These are phyloP conservation scores for Hirsutella thompsonii DNA, from an alignment of 2,329 filamentous ascomycete species.

Conservation along the genomic window DNA sequence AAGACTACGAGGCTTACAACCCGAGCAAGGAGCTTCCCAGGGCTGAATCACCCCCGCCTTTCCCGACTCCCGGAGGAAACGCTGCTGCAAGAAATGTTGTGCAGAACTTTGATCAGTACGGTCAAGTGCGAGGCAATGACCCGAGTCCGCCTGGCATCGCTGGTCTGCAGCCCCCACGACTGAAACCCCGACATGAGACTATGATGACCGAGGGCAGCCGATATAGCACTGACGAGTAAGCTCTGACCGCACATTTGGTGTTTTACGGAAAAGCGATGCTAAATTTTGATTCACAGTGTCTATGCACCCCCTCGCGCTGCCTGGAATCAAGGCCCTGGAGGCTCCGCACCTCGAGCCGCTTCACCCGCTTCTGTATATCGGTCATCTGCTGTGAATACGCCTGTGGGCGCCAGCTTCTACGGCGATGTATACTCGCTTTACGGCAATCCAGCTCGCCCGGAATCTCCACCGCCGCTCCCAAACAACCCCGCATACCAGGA, in stretches of 20 bases:
- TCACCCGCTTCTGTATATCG: conserved; percentile 24
- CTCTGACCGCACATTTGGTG: neutral
- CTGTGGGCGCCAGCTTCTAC: conserved; percentile 50
- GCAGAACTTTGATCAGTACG: conserved; percentile 30
- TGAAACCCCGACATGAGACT: conserved; percentile 30
- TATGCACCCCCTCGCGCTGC: conserved; percentile 43
- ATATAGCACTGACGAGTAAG: conserved; percentile 62
- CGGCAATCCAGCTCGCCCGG: conserved; percentile 29
- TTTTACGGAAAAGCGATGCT: neutral
- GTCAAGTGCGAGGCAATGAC: conserved; percentile 48
- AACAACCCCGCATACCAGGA: conserved; percentile 46
- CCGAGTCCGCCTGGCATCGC: conserved; percentile 64
- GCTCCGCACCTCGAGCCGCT: conserved; percentile 32
- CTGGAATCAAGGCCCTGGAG: conserved; percentile 36
- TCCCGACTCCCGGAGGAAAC: conserved; percentile 72
- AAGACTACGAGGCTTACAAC: conserved; percentile 21
- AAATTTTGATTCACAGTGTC: conserved; percentile 18
- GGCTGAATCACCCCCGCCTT: conserved; percentile 51
- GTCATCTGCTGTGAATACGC: conserved; percentile 16
- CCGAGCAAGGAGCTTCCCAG: conserved; percentile 36
- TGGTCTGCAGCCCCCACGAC: conserved; percentile 47
- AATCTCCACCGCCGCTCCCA: conserved; percentile 12
- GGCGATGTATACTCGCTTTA: conserved; percentile 91
- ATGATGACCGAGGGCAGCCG: conserved; percentile 54
- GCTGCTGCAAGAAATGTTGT: conserved; percentile 37